Base-by-base conservation (phyloP, 2,329 filamentous ascomycete species). In the Ophiostoma himal-ulmi region DNA sequence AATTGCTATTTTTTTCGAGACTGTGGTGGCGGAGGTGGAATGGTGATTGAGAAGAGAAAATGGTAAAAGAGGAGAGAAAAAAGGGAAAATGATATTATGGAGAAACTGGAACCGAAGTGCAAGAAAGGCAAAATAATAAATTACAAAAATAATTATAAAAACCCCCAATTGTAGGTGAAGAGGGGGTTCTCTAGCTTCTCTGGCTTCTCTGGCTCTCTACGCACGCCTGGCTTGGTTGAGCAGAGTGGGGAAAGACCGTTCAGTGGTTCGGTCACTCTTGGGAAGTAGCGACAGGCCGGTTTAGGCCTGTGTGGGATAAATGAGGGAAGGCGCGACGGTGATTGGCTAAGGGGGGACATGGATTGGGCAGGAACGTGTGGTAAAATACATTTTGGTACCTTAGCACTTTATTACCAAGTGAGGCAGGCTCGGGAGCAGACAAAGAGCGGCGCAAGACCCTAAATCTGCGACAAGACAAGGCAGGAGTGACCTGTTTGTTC, bases 51-150 rank as follows among this genome's bases (percentile, higher is more conserved):
- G 44, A 67, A 67, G 65, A 67, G 65, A 67, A 67, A 67, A 67
- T 67, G 65, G 39, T 34, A 67, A 67, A 67, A 67, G 65, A 67
- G 65, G 65, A 67, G 65, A 41, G 30, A 67, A 67, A 67, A 67
- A 67, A 67, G 39, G 37, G 65, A 67, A 67, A 44, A 41, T 67
- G 65, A 30, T 65, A 22, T 48, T 67, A 67, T 67, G 65, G 65
- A 67, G 65, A 66, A 41, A 30, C n/a, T 41, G 22, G 39, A 67
- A 67, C 37, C 37, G 65, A 57, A 65, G 62, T 41, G 37, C 65
- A 48, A 34, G n/a, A 30, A 44, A 44, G 20, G 17, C 6, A 13
- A 44, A 41, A 37, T 36, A 30, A 36, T 65, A 39, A 41, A 65
- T 20, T 17, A 26, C 20, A 5, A 22, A 39, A 41, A 41, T 66